Percentiles rank a stretch among this genome's conserved stretches.
Evolutionary conservation across 1,284 basidiomycete genomes (phyloP).

Genomic region (Inonotus hispidus): DNA sequence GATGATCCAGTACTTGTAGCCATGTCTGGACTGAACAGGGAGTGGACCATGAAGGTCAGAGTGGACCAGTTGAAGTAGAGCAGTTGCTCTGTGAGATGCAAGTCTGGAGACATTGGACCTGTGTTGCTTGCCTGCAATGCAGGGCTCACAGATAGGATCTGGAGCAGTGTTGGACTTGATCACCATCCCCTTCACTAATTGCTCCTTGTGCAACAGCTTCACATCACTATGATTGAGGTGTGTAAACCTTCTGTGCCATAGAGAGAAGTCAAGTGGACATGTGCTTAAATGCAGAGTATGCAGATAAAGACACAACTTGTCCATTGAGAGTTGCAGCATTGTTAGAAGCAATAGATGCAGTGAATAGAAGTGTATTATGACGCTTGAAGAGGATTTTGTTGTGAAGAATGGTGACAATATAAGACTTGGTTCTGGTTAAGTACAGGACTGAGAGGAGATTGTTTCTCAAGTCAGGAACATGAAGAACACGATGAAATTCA

Average conservation of each 20-base stretch:
- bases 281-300: neutral
- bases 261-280: neutral
- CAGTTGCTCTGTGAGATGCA: neutral
- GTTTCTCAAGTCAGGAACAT: conserved; percentile 20
- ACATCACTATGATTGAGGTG: neutral
- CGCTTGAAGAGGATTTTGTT: conserved; percentile 13
- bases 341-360: conserved; percentile 15
- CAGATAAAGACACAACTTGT: neutral
- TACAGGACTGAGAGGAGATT: conserved; percentile 23
- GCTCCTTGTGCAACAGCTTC: conserved; percentile 2
- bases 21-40: conserved; percentile 14
- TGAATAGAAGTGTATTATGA: conserved; percentile 10
- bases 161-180: conserved; percentile 6
- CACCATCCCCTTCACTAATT: conserved; percentile 19
- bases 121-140: conserved; percentile 20
- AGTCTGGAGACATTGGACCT: conserved; percentile 11
- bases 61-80: conserved; percentile 21
- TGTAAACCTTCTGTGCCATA: neutral
- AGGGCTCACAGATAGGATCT: conserved; percentile 21
- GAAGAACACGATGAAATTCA: conserved; percentile 29
- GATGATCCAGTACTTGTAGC: conserved; percentile 24
- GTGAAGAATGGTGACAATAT: neutral
- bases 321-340: conserved; percentile 19
- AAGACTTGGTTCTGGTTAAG: conserved; percentile 25
- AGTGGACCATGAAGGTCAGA: conserved; percentile 25